Conservation (phyloP, 495 filamentous ascomycete species). For the Daldinia bambusicola region DNA sequence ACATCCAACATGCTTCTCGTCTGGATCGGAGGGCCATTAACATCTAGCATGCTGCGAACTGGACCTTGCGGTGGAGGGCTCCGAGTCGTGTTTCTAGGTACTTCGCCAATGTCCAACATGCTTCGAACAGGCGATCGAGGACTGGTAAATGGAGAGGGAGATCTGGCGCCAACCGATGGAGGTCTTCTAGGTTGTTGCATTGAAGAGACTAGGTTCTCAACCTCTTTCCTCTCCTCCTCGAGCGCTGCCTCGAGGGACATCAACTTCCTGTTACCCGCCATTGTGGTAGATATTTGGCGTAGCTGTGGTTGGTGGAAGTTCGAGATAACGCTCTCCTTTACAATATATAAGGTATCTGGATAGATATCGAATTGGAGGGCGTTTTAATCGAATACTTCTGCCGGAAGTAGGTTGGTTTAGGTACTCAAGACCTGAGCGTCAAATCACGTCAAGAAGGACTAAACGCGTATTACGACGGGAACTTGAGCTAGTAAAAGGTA, state of each 20-base stretch:
- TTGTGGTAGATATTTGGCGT: slow-evolving; percentile 8
- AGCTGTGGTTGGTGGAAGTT: neutral
- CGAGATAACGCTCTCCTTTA: slow-evolving; percentile 8
- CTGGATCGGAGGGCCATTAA: slow-evolving; percentile 52
- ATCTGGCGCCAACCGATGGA: slow-evolving; percentile 51
- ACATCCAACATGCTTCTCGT: slow-evolving; percentile 57
- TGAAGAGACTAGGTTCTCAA: slow-evolving; percentile 68
- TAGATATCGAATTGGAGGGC: slow-evolving; percentile 7
- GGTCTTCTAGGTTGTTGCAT: slow-evolving; percentile 46
- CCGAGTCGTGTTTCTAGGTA: slow-evolving; percentile 35
- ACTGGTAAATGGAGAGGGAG: slow-evolving; percentile 59
- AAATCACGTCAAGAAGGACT: slow-evolving; percentile 6
- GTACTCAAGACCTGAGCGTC: slow-evolving; percentile 1
- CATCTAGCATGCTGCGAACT: slow-evolving; percentile 70
- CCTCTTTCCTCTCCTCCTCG: slow-evolving; percentile 77
- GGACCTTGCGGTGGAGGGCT: slow-evolving; percentile 54
- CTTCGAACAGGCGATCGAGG: slow-evolving; percentile 66
- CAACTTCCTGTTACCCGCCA: slow-evolving; percentile 40
- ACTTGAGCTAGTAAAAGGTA: neutral
- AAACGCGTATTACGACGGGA: neutral
- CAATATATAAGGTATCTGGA: slow-evolving; percentile 1
- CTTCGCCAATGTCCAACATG: slow-evolving; percentile 64
- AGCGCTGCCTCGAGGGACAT: slow-evolving; percentile 77
- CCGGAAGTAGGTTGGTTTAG: neutral
- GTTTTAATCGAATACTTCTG: slow-evolving; percentile 10